Base-by-base conservation (phyloP, 768 basidiomycete species). In the Rhodosporidiobolus odoratus region DNA sequence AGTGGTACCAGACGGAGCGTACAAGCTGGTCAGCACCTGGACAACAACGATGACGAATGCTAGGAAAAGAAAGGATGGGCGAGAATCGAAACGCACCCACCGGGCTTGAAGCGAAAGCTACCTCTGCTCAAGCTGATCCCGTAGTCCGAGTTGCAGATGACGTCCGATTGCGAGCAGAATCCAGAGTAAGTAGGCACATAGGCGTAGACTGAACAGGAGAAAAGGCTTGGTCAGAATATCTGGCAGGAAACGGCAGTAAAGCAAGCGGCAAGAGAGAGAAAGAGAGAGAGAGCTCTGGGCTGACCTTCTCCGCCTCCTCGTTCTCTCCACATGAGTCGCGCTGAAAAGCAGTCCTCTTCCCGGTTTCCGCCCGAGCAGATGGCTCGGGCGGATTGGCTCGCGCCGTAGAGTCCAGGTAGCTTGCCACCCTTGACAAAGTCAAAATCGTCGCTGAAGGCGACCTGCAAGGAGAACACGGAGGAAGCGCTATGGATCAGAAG, bases 131-230 rank as follows among this genome's bases (percentile, higher is more conserved):
- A 71, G 16, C 78, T 78, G 21, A 77, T 79, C 0, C 80, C 80
- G 73, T 79, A 81, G 52, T 77, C 78, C 3, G 75, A 72, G 69
- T 80, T 78, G 62, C 79, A 80, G 52, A 70, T 75, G 4, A 80
- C 75, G 30, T 78, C 68, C 52, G 54, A 27, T 23, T 66, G 65
- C 0, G 25, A n/a, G 41, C 69, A 79, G 38, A 80, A 75, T 32
- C 59, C 67, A 4, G 58, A 52, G 1, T 65, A 72, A 0, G 78
- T 75, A 0, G 79, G 80, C 10, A 79, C 65, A 66, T 81, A 80
- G 3, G 76, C 79, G 72, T 80, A 80, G 41, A 80, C 79, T 69
- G 68, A 4, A 40, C 17, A 25, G 2, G 41, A n/a, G 40, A 56
- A 19, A n/a, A 10, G 5, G 43, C 7, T 17, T 50, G 21, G n/a